Evolutionary conservation across 495 filamentous ascomycete genomes (phyloP).

Genomic region (Penicillium argentinense): DNA sequence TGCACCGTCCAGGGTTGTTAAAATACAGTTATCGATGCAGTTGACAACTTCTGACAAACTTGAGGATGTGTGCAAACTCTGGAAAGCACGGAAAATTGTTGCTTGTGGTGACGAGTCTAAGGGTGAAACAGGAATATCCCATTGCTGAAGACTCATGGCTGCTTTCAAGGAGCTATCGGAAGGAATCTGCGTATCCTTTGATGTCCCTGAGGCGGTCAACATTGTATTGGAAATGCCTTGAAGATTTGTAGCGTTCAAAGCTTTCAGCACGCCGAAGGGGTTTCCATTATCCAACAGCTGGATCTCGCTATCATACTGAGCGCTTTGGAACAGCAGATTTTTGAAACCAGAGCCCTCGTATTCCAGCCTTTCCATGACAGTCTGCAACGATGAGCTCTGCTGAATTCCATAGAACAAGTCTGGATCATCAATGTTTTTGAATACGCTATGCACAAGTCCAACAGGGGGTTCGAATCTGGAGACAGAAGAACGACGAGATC

Average conservation of each 20-base stretch:
- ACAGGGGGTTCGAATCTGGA: slow-evolving; percentile 57
- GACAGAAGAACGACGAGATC: slow-evolving; percentile 67
- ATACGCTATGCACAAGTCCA: slow-evolving; percentile 74
- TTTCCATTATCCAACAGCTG: slow-evolving; percentile 52
- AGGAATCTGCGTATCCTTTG: slow-evolving; percentile 37
- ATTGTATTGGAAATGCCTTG: slow-evolving; percentile 50
- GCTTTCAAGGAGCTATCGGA: slow-evolving; percentile 72
- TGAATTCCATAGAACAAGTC: slow-evolving; percentile 95
- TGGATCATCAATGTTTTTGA: slow-evolving; percentile 88
- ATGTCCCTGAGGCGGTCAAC: slow-evolving; percentile 26
- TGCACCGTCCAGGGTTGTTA: slow-evolving; percentile 60
- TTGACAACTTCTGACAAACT: slow-evolving; percentile 49
- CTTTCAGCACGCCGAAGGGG: slow-evolving; percentile 41
- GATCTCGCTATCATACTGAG: slow-evolving; percentile 85
- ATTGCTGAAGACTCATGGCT: slow-evolving; percentile 86
- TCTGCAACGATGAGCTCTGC: slow-evolving; percentile 69
- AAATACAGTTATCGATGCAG: slow-evolving; percentile 63
- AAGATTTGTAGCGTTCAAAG: slow-evolving; percentile 46
- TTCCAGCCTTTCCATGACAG: slow-evolving; percentile 80
- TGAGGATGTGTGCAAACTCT: slow-evolving; percentile 68
- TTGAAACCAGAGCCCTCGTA: slow-evolving; percentile 88
- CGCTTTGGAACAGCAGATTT: slow-evolving; percentile 85
- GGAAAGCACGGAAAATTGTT: slow-evolving; percentile 76
- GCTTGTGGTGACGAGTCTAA: slow-evolving; percentile 59
- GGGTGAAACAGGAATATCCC: slow-evolving; percentile 80